Evolutionary conservation across 495 filamentous ascomycete genomes (phyloP), one percentile per base, ranked within the genome.

Genomic region (Trichoderma reesei): DNA sequence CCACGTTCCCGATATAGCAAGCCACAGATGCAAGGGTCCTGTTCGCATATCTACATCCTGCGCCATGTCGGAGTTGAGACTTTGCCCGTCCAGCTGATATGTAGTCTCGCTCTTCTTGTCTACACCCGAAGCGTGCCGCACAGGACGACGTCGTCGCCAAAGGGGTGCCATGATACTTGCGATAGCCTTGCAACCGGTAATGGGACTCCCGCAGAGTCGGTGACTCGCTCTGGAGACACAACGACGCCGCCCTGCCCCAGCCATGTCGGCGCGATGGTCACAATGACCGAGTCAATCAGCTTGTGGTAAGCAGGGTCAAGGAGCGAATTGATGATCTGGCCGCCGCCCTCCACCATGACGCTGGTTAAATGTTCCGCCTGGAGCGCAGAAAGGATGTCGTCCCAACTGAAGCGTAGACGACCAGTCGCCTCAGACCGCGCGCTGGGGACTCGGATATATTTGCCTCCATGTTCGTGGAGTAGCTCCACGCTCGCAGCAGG

Each of bases 211-310:
- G 63, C 56, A 1, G 41, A 18, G 56, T 65, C 63, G 33, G 41
- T 39, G 18, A 42, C 34, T 10, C 79, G 81, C 46, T 80, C 78
- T 39, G 87, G 89, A 63, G 80, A 82, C n/a, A 94, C 87, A 3
- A 80, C 78, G 18, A 94, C 90, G 11, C 91, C 90, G 1, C 89
- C 89, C 64, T 80, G 75, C n/a, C 91, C 91, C 8, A 96, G 79
- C 79, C 89, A 95, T 1, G 83, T 88, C 8, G 91, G 91, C 1
- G 91, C 90, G 67, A 96, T 81, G 0, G 91, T 95, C 64, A 94
- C 79, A 66, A 96, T 84, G 41, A 94, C 85, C 4, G 84, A 85
- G 67, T 85, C 79, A 62, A 96, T 79, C 31, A 92, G 75, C 41
- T 75, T 69, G 14, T 80, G 73, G 66, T 90, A 84, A 51, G 81